Base-by-base conservation (phyloP, 1,139 yeast genomes). In the Pichiaceae sp. region DNA sequence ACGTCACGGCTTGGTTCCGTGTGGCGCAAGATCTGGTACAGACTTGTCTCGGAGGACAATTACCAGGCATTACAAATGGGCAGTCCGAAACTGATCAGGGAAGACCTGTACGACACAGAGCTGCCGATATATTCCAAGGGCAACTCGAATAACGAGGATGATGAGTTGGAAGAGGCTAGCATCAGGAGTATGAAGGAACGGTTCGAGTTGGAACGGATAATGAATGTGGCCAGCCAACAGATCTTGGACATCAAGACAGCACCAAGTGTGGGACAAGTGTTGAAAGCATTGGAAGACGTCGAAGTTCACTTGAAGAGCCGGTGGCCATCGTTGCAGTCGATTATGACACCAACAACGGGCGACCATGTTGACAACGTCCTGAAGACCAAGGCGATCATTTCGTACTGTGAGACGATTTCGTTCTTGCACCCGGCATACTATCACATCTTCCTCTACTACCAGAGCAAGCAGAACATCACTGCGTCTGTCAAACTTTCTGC, bases 1-100 rank as follows among this genome's bases (percentile, higher is more conserved):
- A 29, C 37, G 4, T 38, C 42, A 7, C 52, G 54, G 36, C 41
- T 56, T 17, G 62, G 67, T 36, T 63, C 64, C 45, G 50, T 66
- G 17, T 64, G 67, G 52, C 60, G 82, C 46, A 74, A 72, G 42
- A 61, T 74, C 3, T 76, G 81, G 81, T 64, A 65, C 46, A 63
- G 63, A 36, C 54, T 76, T 34, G 56, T 64, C 19, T 44, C 59
- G 3, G 43, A 57, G 35, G 74, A 69, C 43, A 44, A 53, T 8
- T 48, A 48, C 32, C 63, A 60, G 39, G 58, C 68, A 35, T 52
- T 59, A 36, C 59, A 57, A 26, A 54, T 60, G 37, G 78, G 78
- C 1, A 63, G 61, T 36, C 67, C 74, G 0, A 46, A 59, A 18
- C 43, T 58, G 20, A 55, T 64, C 4, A 51, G 54, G 38, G 52